These are phyloP conservation scores for Chimonanthus praecox DNA, from an alignment of 164 flowering plant genomes.

Conservation along the genomic window DNA sequence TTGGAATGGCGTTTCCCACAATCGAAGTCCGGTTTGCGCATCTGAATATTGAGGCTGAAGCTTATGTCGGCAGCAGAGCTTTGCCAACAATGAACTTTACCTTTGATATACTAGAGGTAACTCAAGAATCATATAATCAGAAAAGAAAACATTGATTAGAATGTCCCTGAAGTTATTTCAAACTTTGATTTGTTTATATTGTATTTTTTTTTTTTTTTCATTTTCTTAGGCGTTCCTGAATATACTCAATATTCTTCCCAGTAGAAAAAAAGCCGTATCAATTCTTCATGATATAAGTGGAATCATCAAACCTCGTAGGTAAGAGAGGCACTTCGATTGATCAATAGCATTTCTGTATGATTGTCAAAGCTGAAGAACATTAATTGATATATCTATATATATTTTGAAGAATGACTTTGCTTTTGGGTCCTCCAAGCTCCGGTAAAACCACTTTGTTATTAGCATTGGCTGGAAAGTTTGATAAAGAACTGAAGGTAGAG, in stretches of 20 bases:
- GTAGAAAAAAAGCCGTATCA: background rate
- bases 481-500: slow-evolving; percentile 35
- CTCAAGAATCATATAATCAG: background rate
- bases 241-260: background rate
- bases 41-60: slow-evolving; percentile 63
- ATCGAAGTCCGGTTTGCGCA: slow-evolving; percentile 41
- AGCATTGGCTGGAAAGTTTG: slow-evolving; percentile 44
- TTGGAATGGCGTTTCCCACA: background rate
- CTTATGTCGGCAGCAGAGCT: slow-evolving; percentile 15
- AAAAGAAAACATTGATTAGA: too few species aligned
- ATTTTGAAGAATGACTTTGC: slow-evolving; percentile 33
- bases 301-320: slow-evolving; percentile 1
- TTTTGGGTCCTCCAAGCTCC: slow-evolving; percentile 33
- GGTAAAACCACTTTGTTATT: slow-evolving; percentile 29
- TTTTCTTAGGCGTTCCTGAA: background rate
- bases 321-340: background rate
- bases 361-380: background rate
- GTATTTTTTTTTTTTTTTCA: background rate
- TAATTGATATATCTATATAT: background rate
- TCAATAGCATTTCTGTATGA: background rate
- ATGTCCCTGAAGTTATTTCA: too few species aligned
- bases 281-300: slow-evolving; percentile 2
- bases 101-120: slow-evolving; percentile 1
- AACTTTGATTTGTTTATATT: too few species aligned
- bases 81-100: background rate